A percentile compares a stretch with the other conserved stretches of the same genome.
These are phyloP conservation scores for Annona cherimola DNA, from an alignment of 164 flowering plant genomes.

Conservation along the genomic window DNA sequence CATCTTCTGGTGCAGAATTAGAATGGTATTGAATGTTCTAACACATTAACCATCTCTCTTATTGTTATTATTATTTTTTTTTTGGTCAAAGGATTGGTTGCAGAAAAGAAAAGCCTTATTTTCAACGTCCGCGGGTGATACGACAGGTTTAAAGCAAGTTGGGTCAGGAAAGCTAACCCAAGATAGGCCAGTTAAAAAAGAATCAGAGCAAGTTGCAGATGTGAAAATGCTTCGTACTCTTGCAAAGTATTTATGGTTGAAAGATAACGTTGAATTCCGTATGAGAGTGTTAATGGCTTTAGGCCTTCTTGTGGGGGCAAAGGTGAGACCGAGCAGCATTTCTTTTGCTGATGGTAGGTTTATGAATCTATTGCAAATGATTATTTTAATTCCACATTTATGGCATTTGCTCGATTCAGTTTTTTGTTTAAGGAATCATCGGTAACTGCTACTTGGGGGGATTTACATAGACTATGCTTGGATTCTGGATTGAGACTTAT, in stretches of 20 bases:
- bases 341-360: neutral
- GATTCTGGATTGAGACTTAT: too few species aligned
- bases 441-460: neutral
- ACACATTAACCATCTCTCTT: neutral
- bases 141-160: slow-evolving; percentile 16
- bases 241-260: slow-evolving; percentile 81
- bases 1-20: neutral
- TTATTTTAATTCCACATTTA: neutral
- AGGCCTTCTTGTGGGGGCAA: slow-evolving; percentile 78
- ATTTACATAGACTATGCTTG: neutral
- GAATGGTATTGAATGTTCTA: neutral
- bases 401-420: neutral
- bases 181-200: slow-evolving; percentile 8
- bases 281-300: slow-evolving; percentile 65
- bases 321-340: slow-evolving; percentile 33
- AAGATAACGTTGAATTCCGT: slow-evolving; percentile 79
- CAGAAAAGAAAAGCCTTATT: slow-evolving; percentile 36
- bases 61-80: neutral
- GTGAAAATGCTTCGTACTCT: slow-evolving; percentile 64
- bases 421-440: neutral
- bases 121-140: slow-evolving; percentile 39
- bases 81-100: slow-evolving; percentile 24
- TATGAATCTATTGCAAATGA: neutral
- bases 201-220: slow-evolving; percentile 42
- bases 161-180: slow-evolving; percentile 18